Evolutionary conservation across 2,329 filamentous ascomycete species (phyloP).

Genomic region (Phyllosticta citrichinensis): DNA sequence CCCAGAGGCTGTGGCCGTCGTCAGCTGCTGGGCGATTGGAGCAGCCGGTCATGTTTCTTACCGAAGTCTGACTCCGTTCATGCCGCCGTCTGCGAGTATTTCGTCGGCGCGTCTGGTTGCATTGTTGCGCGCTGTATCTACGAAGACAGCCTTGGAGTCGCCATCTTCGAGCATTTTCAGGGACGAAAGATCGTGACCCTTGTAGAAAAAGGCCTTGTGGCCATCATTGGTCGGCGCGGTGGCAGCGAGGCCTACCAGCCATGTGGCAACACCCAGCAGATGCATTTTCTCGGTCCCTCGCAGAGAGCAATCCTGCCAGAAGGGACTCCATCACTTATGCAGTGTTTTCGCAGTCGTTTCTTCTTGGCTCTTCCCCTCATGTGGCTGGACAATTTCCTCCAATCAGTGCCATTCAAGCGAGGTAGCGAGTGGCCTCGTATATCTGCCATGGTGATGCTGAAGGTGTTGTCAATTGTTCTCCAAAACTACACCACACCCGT

Average conservation of each 20-base stretch:
- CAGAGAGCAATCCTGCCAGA: background rate
- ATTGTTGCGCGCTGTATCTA: slow-evolving; percentile 20
- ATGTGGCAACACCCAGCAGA: background rate
- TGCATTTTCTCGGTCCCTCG: background rate
- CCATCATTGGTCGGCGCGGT: background rate
- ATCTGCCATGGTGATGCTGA: background rate
- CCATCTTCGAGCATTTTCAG: slow-evolving; percentile 6
- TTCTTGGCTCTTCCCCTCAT: background rate
- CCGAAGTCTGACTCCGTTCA: slow-evolving; percentile 8
- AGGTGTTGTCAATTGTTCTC: background rate
- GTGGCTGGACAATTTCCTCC: background rate
- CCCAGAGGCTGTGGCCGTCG: slow-evolving; percentile 23
- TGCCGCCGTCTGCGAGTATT: slow-evolving; percentile 9
- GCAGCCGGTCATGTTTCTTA: background rate
- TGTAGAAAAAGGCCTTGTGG: slow-evolving; percentile 7
- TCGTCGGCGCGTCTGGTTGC: slow-evolving; percentile 19
- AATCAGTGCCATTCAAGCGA: background rate
- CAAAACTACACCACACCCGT: background rate
- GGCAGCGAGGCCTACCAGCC: background rate
- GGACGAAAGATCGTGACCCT: slow-evolving; percentile 6
- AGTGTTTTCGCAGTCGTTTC: background rate
- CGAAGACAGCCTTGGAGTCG: slow-evolving; percentile 19
- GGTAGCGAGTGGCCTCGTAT: background rate
- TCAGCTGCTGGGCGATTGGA: slow-evolving; percentile 12
- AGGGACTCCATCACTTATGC: background rate